Evolutionary conservation across 225 moss, liverwort and hornwort species (phyloP).

Genomic region (Antitrichia curtipendula): DNA sequence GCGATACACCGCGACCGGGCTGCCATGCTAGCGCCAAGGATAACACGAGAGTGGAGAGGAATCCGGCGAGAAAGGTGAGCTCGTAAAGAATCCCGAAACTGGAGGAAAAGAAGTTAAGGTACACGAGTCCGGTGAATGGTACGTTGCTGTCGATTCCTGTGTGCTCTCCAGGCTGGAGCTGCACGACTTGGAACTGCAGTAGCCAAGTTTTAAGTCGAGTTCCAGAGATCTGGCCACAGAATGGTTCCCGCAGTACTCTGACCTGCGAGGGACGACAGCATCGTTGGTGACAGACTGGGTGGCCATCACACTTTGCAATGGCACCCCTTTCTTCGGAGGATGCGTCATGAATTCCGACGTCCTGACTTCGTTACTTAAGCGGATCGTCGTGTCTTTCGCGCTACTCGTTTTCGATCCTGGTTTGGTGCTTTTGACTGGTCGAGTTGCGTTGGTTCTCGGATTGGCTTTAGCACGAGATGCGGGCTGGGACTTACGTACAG

Average conservation of each 20-base stretch:
- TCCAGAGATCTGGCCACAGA: slow-evolving; percentile 9
- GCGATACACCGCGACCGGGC: background rate
- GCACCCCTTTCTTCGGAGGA: slow-evolving; percentile 40
- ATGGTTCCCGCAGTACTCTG: background rate
- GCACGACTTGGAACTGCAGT: slow-evolving; percentile 34
- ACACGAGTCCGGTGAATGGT: slow-evolving; percentile 7
- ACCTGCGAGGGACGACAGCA: background rate
- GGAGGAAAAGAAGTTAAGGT: background rate
- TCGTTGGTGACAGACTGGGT: background rate
- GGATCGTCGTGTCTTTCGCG: background rate
- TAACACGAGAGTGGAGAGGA: background rate
- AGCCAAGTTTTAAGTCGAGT: slow-evolving; percentile 53
- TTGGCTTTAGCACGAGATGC: background rate
- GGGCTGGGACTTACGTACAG: background rate
- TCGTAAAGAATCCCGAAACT: background rate
- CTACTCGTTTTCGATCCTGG: background rate
- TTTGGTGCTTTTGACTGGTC: background rate
- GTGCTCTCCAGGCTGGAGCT: slow-evolving; percentile 27
- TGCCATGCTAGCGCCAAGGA: slow-evolving; percentile 14
- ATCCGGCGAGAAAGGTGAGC: background rate
- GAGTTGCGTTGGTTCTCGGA: background rate
- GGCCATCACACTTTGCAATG: slow-evolving; percentile 7
- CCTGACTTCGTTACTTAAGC: slow-evolving; percentile 25
- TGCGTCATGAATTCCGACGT: slow-evolving; percentile 50
- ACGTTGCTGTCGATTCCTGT: slow-evolving; percentile 19